phyloP scores from a whole-genome alignment of 192 early-diverging fungal species.

The Podila epicladia region DNA sequence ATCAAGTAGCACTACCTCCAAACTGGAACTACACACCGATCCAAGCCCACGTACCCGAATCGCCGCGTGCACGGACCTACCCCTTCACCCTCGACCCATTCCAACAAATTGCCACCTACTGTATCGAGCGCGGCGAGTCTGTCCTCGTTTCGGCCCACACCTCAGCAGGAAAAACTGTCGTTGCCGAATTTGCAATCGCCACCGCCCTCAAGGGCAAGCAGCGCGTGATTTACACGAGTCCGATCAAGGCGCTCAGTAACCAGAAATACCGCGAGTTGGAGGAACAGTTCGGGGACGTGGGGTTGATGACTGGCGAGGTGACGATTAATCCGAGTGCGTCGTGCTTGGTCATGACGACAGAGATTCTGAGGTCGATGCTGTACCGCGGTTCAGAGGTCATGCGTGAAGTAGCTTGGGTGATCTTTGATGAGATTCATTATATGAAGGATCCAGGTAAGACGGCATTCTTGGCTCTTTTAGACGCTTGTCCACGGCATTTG shows the following conservation, averaged over 20 bases:
- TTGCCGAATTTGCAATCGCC: slow-evolving; percentile 97
- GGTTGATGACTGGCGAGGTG: slow-evolving; percentile 97
- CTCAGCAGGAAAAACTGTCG: slow-evolving; percentile 95
- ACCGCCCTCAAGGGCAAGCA: slow-evolving; percentile 85
- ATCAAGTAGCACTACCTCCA: slow-evolving; percentile 93
- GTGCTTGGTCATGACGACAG: slow-evolving; percentile 97
- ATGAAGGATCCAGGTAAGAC: slow-evolving; percentile 87
- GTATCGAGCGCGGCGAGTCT: slow-evolving; percentile 89
- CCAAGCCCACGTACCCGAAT: slow-evolving; percentile 78
- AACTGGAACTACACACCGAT: slow-evolving; percentile 88
- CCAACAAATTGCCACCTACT: slow-evolving; percentile 84
- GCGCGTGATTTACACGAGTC: slow-evolving; percentile 95
- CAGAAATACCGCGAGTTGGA: slow-evolving; percentile 96
- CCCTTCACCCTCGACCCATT: slow-evolving; percentile 96
- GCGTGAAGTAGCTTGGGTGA: slow-evolving; percentile 96
- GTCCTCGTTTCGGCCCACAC: slow-evolving; percentile 97
- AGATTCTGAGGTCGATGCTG: slow-evolving; percentile 93
- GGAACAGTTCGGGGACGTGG: slow-evolving; percentile 95
- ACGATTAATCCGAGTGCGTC: slow-evolving; percentile 92
- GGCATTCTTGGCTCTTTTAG: neutral
- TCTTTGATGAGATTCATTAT: slow-evolving; percentile 98
- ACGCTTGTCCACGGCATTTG: neutral
- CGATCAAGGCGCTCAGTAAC: slow-evolving; percentile 97
- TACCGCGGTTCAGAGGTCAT: slow-evolving; percentile 94
- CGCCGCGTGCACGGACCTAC: slow-evolving; percentile 84